These are phyloP conservation scores for Mimosa pudica DNA, from an alignment of 306 rosid species.

Conservation along the genomic window DNA sequence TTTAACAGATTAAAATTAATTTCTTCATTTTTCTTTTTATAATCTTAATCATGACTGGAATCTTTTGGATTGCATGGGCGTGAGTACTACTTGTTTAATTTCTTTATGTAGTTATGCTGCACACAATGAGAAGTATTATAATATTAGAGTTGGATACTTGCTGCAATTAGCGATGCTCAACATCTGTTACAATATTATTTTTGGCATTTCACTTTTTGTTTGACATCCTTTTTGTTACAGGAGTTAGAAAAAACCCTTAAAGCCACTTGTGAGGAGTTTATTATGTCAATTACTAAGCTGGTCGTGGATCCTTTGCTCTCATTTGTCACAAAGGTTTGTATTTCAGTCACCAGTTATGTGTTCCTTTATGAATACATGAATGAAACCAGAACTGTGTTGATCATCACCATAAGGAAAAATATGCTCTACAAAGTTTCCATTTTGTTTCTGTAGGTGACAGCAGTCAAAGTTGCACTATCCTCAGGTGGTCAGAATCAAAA, in stretches of 20 bases:
- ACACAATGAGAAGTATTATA: background rate
- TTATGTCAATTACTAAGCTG: constrained; percentile 93
- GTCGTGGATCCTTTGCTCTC: constrained; percentile 99
- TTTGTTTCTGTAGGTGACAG: constrained; percentile 72
- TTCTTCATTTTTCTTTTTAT: background rate
- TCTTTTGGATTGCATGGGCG: background rate
- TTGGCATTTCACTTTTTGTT: background rate
- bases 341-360: constrained; percentile 22
- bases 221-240: constrained; percentile 52
- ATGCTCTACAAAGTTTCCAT: constrained; percentile 23
- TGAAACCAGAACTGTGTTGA: constrained; percentile 24
- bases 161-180: background rate
- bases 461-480: constrained; percentile 87
- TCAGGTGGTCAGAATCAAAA: constrained; percentile 75
- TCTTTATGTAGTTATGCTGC: constrained; percentile 3
- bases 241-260: constrained; percentile 94
- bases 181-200: background rate
- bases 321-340: constrained; percentile 92
- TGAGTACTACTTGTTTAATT: constrained; percentile 19
- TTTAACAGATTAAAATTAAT: background rate
- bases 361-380: constrained; percentile 20
- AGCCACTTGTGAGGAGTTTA: constrained; percentile 96
- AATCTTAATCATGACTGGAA: background rate
- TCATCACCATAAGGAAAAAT: background rate
- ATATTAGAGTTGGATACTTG: background rate